Evolutionary conservation across 352 stramenopile genomes (phyloP), one percentile per base, ranked within the genome.

Genomic region (Pilasporangium apinafurcum): DNA sequence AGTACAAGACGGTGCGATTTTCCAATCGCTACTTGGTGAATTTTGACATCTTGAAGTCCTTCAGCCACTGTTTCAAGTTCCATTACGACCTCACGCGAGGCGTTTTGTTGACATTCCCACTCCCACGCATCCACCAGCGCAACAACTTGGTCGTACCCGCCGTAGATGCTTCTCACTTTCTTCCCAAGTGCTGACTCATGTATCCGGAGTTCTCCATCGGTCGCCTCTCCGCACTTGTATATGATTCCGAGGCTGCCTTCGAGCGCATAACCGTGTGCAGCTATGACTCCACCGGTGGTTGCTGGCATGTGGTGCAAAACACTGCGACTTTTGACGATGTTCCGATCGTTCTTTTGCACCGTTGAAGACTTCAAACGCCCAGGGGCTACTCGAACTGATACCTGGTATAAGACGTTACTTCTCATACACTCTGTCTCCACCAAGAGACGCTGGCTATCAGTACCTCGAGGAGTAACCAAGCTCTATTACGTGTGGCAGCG

Each of bases 121-220:
- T 76, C 62, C 68, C 69, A 82, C 22, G 49, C 62, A 31, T 86
- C 73, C 0, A 71, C 59, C 13, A 89, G 36, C 8, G 61, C 66
- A 13, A 79, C 60, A 14, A 82, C 69, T n/a, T 68, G 54, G 26
- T 70, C 56, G 25, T 61, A 78, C 16, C 41, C 59, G 2, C 68
- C 73, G 18, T 68, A 80, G 14, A 89, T 53, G n/a, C 59, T 56
- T 4, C 66, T 59, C 8, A 86, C 50, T 42, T 80, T 83, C 17
- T 57, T 49, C 17, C 73, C 73, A 2, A 70, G 47, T 0, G 83
- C 44, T 37, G 28, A 50, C 5, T 82, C 53, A 3, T 51, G 48
- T 12, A 63, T 17, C 0, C 40, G 25, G 8, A 79, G 48, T 14
- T 51, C 37, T 0, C 66, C 72, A 2, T 37, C 42, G 1, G 66